Percentiles rank a stretch among this genome's conserved stretches.
Conservation (phyloP, 2,329 filamentous ascomycete genomes). For the Didymella exigua region DNA sequence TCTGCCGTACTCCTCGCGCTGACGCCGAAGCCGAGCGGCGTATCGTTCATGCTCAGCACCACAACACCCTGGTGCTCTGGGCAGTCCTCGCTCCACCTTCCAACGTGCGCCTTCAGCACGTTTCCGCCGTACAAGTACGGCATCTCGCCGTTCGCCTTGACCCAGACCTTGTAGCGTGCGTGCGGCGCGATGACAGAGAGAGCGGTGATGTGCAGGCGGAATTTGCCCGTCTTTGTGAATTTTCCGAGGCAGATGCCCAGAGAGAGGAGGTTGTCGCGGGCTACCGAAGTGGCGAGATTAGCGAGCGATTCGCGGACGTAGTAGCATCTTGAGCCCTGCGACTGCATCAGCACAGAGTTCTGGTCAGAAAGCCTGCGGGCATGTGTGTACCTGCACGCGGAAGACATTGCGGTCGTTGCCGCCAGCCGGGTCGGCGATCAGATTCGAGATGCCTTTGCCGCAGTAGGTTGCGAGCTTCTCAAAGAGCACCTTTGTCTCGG, state of each 20-base stretch:
- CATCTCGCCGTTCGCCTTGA: constrained; percentile 96
- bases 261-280: constrained; percentile 80
- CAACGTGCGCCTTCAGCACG: constrained; percentile 80
- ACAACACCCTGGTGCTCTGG: constrained; percentile 92
- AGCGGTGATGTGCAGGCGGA: constrained; percentile 91
- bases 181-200: constrained; percentile 87
- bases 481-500: constrained; percentile 81
- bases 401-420: constrained; percentile 50
- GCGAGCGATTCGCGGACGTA: constrained; percentile 89
- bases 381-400: constrained; percentile 54
- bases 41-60: constrained; percentile 90
- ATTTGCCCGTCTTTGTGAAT: constrained; percentile 96
- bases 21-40: constrained; percentile 85
- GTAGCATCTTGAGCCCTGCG: constrained; percentile 80
- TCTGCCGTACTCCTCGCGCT: constrained; percentile 88
- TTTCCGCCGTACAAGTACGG: constrained; percentile 95
- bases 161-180: constrained; percentile 95
- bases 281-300: constrained; percentile 86
- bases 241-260: constrained; percentile 92
- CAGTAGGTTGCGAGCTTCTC: constrained; percentile 94
- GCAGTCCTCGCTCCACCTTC: constrained; percentile 86
- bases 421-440: constrained; percentile 54
- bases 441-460: constrained; percentile 80
- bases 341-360: constrained; percentile 8
- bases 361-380: not conserved